phyloP scores from a whole-genome alignment of 352 stramenopile species.

The Globisporangium viniferum region DNA sequence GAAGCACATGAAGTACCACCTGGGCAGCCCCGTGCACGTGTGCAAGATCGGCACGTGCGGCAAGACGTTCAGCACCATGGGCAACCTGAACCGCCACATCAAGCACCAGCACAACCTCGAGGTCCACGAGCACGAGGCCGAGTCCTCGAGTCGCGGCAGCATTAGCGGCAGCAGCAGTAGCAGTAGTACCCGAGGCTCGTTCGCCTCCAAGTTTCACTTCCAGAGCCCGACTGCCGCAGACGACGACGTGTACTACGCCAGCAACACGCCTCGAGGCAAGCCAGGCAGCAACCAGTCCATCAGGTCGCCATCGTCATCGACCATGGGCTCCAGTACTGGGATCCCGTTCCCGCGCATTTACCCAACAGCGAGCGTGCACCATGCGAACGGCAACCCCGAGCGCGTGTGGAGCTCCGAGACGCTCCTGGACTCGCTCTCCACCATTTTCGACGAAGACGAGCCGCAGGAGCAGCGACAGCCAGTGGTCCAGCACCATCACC shows the following conservation, averaged over 20 bases:
- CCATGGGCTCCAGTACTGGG: not conserved
- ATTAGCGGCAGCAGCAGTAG: not conserved
- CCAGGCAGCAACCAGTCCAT: not conserved
- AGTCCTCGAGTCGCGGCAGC: not conserved
- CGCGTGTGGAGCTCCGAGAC: constrained; percentile 13
- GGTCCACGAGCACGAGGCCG: not conserved
- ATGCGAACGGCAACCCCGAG: not conserved
- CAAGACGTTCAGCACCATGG: constrained; percentile 59
- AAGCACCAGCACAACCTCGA: constrained; percentile 31
- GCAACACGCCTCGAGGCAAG: not conserved
- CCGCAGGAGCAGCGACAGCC: not conserved
- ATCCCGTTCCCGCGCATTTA: constrained; percentile 6
- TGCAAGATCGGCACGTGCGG: constrained; percentile 42
- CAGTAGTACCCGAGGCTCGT: not conserved
- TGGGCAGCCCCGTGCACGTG: constrained; percentile 37
- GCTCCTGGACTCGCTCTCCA: constrained; percentile 20
- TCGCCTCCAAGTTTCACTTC: not conserved
- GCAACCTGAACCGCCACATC: constrained; percentile 53
- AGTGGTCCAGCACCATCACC: not conserved
- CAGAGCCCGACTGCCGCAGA: constrained; percentile 14
- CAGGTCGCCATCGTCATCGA: not conserved
- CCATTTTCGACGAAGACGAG: constrained; percentile 36
- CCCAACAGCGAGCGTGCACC: not conserved
- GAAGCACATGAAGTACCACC: constrained; percentile 50
- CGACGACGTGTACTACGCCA: not conserved